Evolutionary conservation across 139 green algal genomes (phyloP), one percentile per base, ranked within the genome.

Genomic region (Coelastrella sp.): DNA sequence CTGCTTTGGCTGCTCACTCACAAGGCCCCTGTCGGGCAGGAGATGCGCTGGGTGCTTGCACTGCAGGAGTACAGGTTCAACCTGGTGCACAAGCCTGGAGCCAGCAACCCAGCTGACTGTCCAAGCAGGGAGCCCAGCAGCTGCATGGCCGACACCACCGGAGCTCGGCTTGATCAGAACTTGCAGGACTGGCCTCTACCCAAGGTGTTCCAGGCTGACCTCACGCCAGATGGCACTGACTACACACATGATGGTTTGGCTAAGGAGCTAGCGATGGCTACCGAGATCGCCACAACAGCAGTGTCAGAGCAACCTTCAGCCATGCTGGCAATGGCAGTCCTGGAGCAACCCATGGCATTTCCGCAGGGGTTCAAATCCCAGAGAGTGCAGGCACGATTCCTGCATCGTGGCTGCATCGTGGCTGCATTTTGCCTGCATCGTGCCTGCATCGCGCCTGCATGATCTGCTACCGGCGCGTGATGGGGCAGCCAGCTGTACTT

Each of bases 11-110:
- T 89, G 3, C 68, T 89, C 6, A 80, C 83, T n/a, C 56, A 57
- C 11, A 82, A 82, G 17, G 79, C 73, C 14, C 76, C 65, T 20
- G 23, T 60, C 5, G 78, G 86, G 7, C 74, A 86, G 61, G n/a
- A 61, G 22, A 68, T 80, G 47, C 78, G 77, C 66, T 91, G 86
- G 86, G 23, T 85, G 1, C 22, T 86, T 23, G 14, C 60, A 47
- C 22, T 90, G 60, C 76, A 86, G 76, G 75, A 90, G 13, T 85
- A 82, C 20, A 60, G 47, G 3, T 92, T 92, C 88, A 85, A 5
- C 4, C 64, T 91, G 10, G 56, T 86, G 23, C 87, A 91, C 54
- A 71, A 80, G 17, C 78, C 87, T 54, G 87, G 87, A n/a, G 54
- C 56, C 60, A 60, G 5, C 11, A 91, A 81, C 87, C 71, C 19